Evolutionary conservation across 2,329 filamentous ascomycete species (phyloP), one percentile per base, ranked within the genome.

Genomic region (Parastagonospora avenae): DNA sequence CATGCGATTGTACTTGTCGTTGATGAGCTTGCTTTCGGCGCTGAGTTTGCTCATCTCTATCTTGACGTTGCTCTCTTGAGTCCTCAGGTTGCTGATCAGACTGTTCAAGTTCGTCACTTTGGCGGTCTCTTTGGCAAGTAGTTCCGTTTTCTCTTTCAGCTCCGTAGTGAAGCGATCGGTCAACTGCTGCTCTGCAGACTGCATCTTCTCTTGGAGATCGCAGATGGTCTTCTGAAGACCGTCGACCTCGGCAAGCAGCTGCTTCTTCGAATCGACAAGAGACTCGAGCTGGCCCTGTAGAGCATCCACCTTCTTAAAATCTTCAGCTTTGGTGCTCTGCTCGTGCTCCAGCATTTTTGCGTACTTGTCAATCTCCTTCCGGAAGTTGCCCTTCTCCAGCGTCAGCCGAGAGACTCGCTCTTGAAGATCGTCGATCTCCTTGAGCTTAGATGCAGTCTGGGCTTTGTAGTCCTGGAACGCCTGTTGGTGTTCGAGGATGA

Each of bases 401-500:
- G 55, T 64, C 9, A 71, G 54, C 14, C 67, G 63, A 12, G 68
- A 67, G 3, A 61, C 38, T 4, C 57, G 59, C 45, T 67, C 67
- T 14, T 63, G 52, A 8, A 68, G 50, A 8, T 58, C 56, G 2
- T 51, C 52, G 10, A 65, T 30, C 19, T 68, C 54, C 31, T 64
- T 52, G 7, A 71, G 47, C 48, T 67, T 66, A 2, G 36, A 14
- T 14, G 41, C 48, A 7, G 54, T 55, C 37, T 58, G 48, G 7
- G 46, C 48, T 36, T 65, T 67, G 55, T 66, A 62, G 12, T 61
- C 49, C 8, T 54, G 48, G 39, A 67, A 67, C 2, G 67, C 60
- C 37, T 68, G 56, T 19, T 68, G 64, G 15, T 68, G 66, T 40
- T 64, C 63, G 1, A 67, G 51, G n/a, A 69, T 65, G 4, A 68